Base-by-base conservation (phyloP, 2,329 filamentous ascomycete species). In the Fonsecaea erecta region DNA sequence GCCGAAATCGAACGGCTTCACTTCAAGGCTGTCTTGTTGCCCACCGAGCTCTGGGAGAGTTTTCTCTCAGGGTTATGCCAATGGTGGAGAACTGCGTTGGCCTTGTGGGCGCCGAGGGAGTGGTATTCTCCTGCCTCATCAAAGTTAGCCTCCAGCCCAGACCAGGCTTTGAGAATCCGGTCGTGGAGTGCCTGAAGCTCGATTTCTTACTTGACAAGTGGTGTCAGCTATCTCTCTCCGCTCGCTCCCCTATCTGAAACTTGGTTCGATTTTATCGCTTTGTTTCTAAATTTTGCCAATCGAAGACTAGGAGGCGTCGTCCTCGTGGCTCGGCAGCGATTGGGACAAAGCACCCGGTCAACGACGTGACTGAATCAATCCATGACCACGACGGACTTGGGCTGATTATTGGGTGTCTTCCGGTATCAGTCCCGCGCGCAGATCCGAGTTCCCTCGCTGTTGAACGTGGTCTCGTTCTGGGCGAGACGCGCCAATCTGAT, bases 161-260 rank as follows among this genome's bases (percentile, higher is more conserved):
- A 51, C 12, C 37, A 57, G 16, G 43, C 21, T 58, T 18, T 32
- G 35, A 57, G 46, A 40, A 16, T 14, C 18, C 26, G 46, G 53
- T 21, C 26, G 9, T 24, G 16, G 21, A 35, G 24, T 54, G 12
- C 46, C 40, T 52, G 61, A 34, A 52, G 43, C 43, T 56, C 53
- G 48, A 51, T 35, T 35, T 60, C 60, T 63, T 24, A 66, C 61
- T 64, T 63, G 61, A 52, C 40, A 12, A 48, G 61, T 63, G 52
- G 30, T 63, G 64, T 63, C 64, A 64, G 60, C 57, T 64, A 63
- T 61, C 59, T 61, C 34, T 43, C 28, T 34, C 51, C 59, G 51
- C 59, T 14, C 16, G 18, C 4, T 54, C 16, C 59, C 61, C 55
- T 66, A 66, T 66, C 64, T 48, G 48, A 58, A 28, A n/a, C 18